Conservation (phyloP, 2,329 filamentous ascomycete species). For the Diatrype stigma region DNA sequence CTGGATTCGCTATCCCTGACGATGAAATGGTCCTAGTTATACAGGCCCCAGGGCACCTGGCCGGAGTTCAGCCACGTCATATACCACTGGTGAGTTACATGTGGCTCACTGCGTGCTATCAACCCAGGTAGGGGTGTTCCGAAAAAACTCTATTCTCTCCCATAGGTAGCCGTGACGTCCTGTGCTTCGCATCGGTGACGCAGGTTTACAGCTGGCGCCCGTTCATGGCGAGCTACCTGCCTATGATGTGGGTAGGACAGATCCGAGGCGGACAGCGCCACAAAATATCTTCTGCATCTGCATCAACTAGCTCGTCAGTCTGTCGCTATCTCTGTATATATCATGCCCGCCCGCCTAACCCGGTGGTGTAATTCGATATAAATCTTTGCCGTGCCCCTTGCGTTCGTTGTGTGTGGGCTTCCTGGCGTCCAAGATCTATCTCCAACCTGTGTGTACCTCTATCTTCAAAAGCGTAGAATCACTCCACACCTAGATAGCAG, state of each 20-base stretch:
- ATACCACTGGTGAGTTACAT: background rate
- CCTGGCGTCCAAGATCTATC: background rate
- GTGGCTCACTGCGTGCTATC: background rate
- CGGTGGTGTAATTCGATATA: background rate
- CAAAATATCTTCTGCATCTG: background rate
- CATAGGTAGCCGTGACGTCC: background rate
- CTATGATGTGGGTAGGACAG: too few species aligned
- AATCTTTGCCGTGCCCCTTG: too few species aligned
- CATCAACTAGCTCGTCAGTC: background rate
- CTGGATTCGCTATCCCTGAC: too few species aligned
- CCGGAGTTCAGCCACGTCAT: too few species aligned
- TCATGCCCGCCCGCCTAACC: background rate
- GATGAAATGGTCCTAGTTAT: too few species aligned
- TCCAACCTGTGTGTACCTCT: constrained; percentile 1
- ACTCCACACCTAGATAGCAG: constrained; percentile 6
- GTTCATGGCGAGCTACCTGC: background rate
- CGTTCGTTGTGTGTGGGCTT: too few species aligned
- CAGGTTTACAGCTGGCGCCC: background rate
- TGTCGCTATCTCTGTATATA: background rate
- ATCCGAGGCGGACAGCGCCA: background rate
- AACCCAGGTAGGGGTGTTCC: background rate
- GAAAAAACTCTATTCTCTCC: background rate
- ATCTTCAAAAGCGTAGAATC: background rate
- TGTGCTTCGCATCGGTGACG: background rate
- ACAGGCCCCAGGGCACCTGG: too few species aligned